These are phyloP conservation scores for Yamadazyma pseudoaaseri DNA, from an alignment of 1,139 yeast genomes.

Conservation along the genomic window DNA sequence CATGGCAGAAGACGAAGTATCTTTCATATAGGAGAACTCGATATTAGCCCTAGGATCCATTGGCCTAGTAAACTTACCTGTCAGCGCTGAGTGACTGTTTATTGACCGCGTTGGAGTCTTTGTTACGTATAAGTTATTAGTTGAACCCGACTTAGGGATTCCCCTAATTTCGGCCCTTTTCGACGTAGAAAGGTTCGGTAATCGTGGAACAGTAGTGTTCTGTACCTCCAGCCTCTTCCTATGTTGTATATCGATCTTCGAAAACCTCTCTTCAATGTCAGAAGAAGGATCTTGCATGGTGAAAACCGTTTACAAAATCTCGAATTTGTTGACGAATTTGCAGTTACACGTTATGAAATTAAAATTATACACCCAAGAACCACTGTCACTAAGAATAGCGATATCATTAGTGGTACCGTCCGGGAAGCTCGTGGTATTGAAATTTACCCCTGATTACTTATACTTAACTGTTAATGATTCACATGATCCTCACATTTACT, in stretches of 20 bases:
- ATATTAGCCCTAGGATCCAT: background rate
- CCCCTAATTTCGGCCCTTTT: slow-evolving; percentile 15
- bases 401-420: slow-evolving; percentile 29
- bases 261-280: slow-evolving; percentile 15
- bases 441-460: slow-evolving; percentile 48
- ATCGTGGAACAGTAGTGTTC: slow-evolving; percentile 12
- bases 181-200: slow-evolving; percentile 16
- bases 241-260: slow-evolving; percentile 12
- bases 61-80: background rate
- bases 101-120: slow-evolving; percentile 12
- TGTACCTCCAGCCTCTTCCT: too few relatives aligned
- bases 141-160: slow-evolving; percentile 9
- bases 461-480: slow-evolving; percentile 36
- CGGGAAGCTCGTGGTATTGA: slow-evolving; percentile 33
- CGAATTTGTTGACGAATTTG: slow-evolving; percentile 5
- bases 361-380: slow-evolving; percentile 30
- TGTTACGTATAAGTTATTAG: slow-evolving; percentile 9
- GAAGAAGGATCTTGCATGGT: slow-evolving; percentile 7
- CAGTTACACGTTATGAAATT: slow-evolving; percentile 27
- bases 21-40: slow-evolving; percentile 16
- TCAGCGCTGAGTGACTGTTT: background rate
- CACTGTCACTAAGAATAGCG: slow-evolving; percentile 29
- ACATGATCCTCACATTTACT: slow-evolving; percentile 63
- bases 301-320: background rate
- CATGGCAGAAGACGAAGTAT: slow-evolving; percentile 14